Percentiles rank a stretch among this genome's conserved stretches.
phyloP scores from a whole-genome alignment of 257 asterid species.

The Primulina huaijiensis region DNA sequence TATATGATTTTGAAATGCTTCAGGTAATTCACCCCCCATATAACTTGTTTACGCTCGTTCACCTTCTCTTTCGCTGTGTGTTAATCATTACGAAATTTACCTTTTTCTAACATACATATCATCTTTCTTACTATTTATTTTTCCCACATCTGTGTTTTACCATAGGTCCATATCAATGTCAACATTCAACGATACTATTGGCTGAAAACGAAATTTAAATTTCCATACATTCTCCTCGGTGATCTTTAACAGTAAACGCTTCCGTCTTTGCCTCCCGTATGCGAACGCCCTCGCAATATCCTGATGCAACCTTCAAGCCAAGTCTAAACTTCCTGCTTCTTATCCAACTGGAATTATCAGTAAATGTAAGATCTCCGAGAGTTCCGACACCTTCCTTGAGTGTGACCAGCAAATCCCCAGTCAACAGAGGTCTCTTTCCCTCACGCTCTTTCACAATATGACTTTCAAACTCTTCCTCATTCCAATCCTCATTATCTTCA shows the following conservation, averaged over 20 bases:
- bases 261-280: slow-evolving; percentile 94
- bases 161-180: neutral
- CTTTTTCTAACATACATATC: neutral
- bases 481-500: slow-evolving; percentile 85
- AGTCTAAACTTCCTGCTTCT: slow-evolving; percentile 95
- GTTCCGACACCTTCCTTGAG: slow-evolving; percentile 99
- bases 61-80: neutral
- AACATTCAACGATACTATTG: neutral
- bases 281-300: slow-evolving; percentile 75
- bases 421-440: slow-evolving; percentile 90
- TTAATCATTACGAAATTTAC: too few species aligned
- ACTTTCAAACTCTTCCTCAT: slow-evolving; percentile 84
- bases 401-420: slow-evolving; percentile 79
- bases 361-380: slow-evolving; percentile 85
- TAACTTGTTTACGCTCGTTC: neutral
- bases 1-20: neutral
- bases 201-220: slow-evolving; percentile 19
- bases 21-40: neutral
- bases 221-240: slow-evolving; percentile 86
- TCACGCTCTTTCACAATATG: slow-evolving; percentile 95
- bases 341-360: slow-evolving; percentile 98
- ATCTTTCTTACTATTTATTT: neutral
- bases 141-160: neutral
- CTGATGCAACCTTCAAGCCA: slow-evolving; percentile 88
- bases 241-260: slow-evolving; percentile 95